Evolutionary conservation across 2,329 filamentous ascomycete genomes (phyloP).

Genomic region (Verticillium isaacii): DNA sequence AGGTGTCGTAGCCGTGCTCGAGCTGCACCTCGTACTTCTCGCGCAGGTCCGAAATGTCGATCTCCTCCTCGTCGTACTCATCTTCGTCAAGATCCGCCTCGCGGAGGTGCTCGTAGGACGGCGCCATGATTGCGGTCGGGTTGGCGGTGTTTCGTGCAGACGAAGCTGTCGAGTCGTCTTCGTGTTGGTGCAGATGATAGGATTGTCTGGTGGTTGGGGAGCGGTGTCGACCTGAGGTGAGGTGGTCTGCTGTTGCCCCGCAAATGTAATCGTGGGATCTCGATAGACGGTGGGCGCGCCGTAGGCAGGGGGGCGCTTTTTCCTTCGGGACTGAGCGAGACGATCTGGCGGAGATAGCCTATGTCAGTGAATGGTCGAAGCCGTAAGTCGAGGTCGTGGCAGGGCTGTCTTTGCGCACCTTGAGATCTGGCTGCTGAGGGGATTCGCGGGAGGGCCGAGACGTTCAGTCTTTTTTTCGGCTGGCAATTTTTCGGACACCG

Average conservation of each 20-base stretch:
- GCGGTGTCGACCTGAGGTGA: background rate
- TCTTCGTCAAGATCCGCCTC: conserved; percentile 85
- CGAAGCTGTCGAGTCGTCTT: conserved; percentile 1
- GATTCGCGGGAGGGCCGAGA: background rate
- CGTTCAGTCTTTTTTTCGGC: conserved; percentile 2
- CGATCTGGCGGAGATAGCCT: background rate
- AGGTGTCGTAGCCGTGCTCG: conserved; percentile 93
- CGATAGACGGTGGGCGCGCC: background rate
- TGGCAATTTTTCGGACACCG: conserved; percentile 3
- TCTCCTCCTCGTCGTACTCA: conserved; percentile 85
- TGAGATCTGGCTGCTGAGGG: background rate
- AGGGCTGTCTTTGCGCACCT: background rate
- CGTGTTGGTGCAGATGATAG: conserved; percentile 5
- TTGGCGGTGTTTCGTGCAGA: conserved; percentile 4
- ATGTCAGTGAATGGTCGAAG: background rate
- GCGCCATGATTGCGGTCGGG: conserved; percentile 68
- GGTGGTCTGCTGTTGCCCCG: background rate
- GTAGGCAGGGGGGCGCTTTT: background rate
- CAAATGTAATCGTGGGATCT: background rate
- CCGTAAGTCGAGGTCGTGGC: background rate
- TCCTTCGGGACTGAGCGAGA: background rate
- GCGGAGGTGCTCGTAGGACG: conserved; percentile 86
- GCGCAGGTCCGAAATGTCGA: conserved; percentile 90
- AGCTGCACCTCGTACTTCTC: conserved; percentile 95
- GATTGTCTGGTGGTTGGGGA: background rate